Conservation (phyloP, 352 stramenopile genomes). For the Globisporangium ultimum region DNA sequence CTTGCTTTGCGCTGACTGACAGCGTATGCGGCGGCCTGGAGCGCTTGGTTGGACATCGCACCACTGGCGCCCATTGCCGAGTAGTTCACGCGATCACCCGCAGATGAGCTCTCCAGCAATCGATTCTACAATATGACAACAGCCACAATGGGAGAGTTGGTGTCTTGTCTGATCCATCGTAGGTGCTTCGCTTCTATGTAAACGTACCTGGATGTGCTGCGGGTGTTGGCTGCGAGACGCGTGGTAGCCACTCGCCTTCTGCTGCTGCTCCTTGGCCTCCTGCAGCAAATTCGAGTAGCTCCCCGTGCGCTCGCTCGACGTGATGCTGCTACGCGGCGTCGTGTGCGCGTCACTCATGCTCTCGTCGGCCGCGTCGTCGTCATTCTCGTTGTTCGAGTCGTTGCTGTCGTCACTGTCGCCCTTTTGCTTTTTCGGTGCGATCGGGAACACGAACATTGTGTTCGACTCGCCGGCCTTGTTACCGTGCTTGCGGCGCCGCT, state of each 20-base stretch:
- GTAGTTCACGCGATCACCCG: slow-evolving; percentile 10
- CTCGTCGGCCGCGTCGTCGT: slow-evolving; percentile 9
- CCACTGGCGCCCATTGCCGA: neutral
- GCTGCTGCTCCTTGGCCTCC: slow-evolving; percentile 10
- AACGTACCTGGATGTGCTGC: slow-evolving; percentile 10
- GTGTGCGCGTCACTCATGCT: slow-evolving; percentile 18
- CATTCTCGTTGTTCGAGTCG: slow-evolving; percentile 26
- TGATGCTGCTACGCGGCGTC: slow-evolving; percentile 11
- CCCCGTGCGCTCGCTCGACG: slow-evolving; percentile 7
- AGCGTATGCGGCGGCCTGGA: slow-evolving; percentile 12
- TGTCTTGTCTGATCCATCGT: neutral
- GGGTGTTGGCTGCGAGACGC: slow-evolving; percentile 14
- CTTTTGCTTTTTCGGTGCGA: slow-evolving; percentile 44
- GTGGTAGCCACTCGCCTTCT: slow-evolving; percentile 6
- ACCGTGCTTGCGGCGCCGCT: slow-evolving; percentile 38
- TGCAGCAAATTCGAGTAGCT: slow-evolving; percentile 20
- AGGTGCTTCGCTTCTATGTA: neutral
- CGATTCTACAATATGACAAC: neutral
- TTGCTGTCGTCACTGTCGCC: slow-evolving; percentile 33
- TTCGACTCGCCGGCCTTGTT: slow-evolving; percentile 45
- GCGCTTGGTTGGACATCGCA: slow-evolving; percentile 5
- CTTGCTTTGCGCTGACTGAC: slow-evolving; percentile 12
- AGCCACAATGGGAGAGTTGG: neutral
- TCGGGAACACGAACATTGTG: slow-evolving; percentile 82
- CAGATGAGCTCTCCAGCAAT: neutral